Percentiles rank a stretch among this genome's conserved stretches.
phyloP scores from a whole-genome alignment of 768 basidiomycete species.

The Mycena epipterygia region DNA sequence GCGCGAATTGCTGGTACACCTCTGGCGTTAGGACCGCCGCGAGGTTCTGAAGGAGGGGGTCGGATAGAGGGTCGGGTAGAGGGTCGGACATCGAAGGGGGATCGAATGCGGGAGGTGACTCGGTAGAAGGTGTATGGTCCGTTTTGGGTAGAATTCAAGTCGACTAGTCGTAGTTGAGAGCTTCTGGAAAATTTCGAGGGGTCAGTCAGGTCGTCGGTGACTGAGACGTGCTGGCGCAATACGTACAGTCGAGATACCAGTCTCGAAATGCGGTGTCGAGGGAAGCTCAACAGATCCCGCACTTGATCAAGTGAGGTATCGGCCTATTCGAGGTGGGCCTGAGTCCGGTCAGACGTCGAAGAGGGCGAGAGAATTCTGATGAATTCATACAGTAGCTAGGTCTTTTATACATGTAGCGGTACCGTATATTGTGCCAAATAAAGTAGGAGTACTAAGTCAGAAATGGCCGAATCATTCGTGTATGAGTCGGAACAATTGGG shows the following conservation, averaged over 20 bases:
- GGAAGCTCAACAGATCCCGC: background rate
- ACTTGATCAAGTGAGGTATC: conserved; percentile 23
- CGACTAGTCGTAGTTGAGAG: background rate
- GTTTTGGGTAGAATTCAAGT: conserved; percentile 10
- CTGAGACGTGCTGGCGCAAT: conserved; percentile 2
- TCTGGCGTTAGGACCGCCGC: conserved; percentile 3
- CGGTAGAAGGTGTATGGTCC: background rate
- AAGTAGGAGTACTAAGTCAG: no score
- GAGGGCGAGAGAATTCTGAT: no score
- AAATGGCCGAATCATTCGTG: no score
- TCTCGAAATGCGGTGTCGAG: conserved; percentile 9
- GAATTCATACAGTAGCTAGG: no score
- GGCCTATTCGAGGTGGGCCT: conserved; percentile 3
- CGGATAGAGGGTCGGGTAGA: no score
- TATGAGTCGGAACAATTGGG: no score
- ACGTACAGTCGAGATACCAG: conserved; percentile 14
- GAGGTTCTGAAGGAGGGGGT: background rate
- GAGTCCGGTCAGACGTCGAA: no score
- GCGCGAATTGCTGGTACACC: conserved; percentile 8
- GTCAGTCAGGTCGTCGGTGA: background rate
- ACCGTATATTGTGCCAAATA: no score
- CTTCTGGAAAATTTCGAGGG: background rate
- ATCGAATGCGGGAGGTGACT: background rate
- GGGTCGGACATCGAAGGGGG: background rate
- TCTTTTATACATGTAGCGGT: no score